Base-by-base conservation (phyloP, 2,329 filamentous ascomycete species). In the Fusarium liriodendri region DNA sequence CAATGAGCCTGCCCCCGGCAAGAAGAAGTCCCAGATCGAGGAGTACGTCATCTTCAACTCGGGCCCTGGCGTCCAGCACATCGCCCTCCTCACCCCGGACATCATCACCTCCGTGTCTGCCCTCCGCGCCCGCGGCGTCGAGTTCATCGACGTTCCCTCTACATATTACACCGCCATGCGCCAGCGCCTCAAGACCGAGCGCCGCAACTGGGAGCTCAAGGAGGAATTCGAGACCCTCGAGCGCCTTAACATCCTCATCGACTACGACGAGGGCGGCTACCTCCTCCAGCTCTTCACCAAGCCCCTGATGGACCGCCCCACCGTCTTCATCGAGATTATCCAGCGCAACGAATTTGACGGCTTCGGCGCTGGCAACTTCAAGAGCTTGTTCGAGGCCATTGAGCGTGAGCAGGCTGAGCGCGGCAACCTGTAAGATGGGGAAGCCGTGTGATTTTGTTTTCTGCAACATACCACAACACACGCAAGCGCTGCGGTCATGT, bases 311-410 rank as follows among this genome's bases (percentile, higher is more conserved):
- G 95, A 98, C 83, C 91, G 96, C 14, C 96, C 96, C 27, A 98
- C 96, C 5, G 95, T 98, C 32, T 98, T 98, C 81, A 91, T 98
- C 73, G 96, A 98, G 89, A 97, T 98, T 78, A 98, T 98, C 78
- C 95, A 98, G 87, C 87, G 95, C 66, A 92, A 97, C 78, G 92
- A 95, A 73, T 98, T 98, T 82, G 92, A 93, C 35, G 96, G 96
- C 0, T 98, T 98, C 77, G 95, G 96, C 5, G 96, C 95, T 0
- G 96, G 96, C 1, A 98, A 98, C 83, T 98, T 98, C 86, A 98
- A 95, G 90, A 95, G 93, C 70, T 80, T 98, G 77, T 98, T 98
- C 79, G 95, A 98, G 87, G 95, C 96, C 4, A 97, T 98, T 82
- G 96, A 98, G 88, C 87, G 95, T 60, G 95, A 98, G 83, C 96